Evolutionary conservation across 495 filamentous ascomycete genomes (phyloP), one percentile per base, ranked within the genome.

Genomic region (Penicillium samsonianum): DNA sequence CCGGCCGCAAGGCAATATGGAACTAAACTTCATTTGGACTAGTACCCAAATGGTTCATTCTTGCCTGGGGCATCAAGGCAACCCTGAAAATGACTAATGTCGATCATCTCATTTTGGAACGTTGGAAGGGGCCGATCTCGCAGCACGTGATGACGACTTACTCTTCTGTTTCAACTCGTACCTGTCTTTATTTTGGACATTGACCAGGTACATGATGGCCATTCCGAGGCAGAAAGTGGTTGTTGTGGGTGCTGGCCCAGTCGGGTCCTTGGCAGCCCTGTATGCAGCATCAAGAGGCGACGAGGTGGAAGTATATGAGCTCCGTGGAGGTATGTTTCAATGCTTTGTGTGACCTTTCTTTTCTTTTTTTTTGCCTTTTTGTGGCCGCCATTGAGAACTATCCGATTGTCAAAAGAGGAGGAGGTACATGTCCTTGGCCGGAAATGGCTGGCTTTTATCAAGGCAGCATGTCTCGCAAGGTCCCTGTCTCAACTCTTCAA

Each of bases 261-360:
- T 98, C 14, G 94, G 94, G 4, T 89, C 92, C 9, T 79, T 99
- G 25, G 90, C 93, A 8, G 94, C 91, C 17, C 76, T 99, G 11
- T 99, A 98, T 75, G 92, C 94, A 50, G 92, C 92, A 2, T 80
- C 86, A 58, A 78, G 91, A 65, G 92, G 90, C 33, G 84, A 96
- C 68, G 78, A 92, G 64, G 94, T 99, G 5, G 91, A 97, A 67
- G 80, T 99, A 55, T 99, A 98, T 73, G 94, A 99, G 70, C 77
- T 98, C 58, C 84, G 94, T 64, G 86, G 86, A 77, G 93, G 93
- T 96, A 79, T 69, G 89, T 73, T 43, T 17, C 50, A 56, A 14
- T 45, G 49, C 30, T 31, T 59, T 47, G 51, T 45, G 50, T 55
- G 38, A 54, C 46, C 10, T 54, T 60, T 50, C 11, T 46, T 26